Evolutionary conservation across 75 land plant genomes (phyloP), one percentile per base, ranked within the genome.

Genomic region (Sequoiadendron giganteum): DNA sequence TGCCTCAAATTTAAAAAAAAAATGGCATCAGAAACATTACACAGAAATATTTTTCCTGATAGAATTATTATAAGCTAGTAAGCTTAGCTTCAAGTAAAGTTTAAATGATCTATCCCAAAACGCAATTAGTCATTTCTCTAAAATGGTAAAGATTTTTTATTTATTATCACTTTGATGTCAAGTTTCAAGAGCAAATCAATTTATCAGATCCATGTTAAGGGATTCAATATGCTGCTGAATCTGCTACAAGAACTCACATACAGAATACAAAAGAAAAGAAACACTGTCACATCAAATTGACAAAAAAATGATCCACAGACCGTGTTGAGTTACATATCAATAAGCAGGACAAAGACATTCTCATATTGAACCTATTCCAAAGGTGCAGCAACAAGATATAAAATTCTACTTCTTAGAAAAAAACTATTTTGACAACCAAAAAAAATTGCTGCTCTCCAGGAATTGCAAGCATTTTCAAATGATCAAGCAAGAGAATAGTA

Each of bases 1-100:
- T 95, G 90, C 18, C 45, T 16, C 32, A 85, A 34, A 54, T n/a
- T n/a, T 39, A 81, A 86, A 81, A 32, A 39, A 73, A 90, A 49
- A 30, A 4, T 42, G 54, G 54, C 7, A 91, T 25, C 18, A 61
- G n/a, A 72, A 87, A 61, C 28, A 89, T 68, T 82, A 85, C 28
- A 34, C 2, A 56, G 72, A 21, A 34, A 58, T 25, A 19, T 47
- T 42, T n/a, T n/a, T 11, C 49, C 47, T 25, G 11, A n/a, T n/a
- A 83, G 42, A 85, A 54, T 25, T 25, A 58, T 10, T 18, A 45
- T 47, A 47, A 82, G 15, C 47, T 82, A n/a, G 52, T n/a, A 39
- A n/a, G 11, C 25, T 30, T 16, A 85, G 25, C 42, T 36, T 36
- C 86, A 34, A 0, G 32, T 49, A 85, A 18, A 39, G 18, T 56